Percentiles rank a stretch among this genome's conserved stretches.
Conservation (phyloP, 306 rosid genomes). For the Corylus americana region DNA sequence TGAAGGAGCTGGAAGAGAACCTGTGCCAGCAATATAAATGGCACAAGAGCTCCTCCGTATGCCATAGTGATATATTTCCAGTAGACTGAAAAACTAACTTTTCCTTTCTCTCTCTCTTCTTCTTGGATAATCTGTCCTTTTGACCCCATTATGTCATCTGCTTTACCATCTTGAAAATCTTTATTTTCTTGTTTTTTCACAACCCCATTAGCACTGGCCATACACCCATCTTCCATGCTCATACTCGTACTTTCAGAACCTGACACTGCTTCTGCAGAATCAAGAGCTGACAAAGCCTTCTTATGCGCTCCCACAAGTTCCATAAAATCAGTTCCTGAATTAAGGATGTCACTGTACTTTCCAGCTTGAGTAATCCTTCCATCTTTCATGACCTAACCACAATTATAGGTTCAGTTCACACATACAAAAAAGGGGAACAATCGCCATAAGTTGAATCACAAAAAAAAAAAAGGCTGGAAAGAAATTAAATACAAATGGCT, state of each 20-base stretch:
- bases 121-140: slow-evolving; percentile 81
- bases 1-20: slow-evolving; percentile 71
- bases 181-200: slow-evolving; percentile 34
- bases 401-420: background rate
- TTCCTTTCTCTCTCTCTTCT: slow-evolving; percentile 93
- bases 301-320: slow-evolving; percentile 81
- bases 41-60: slow-evolving; percentile 80
- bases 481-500: slow-evolving; percentile 18
- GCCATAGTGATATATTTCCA: slow-evolving; percentile 76
- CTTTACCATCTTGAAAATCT: slow-evolving; percentile 38
- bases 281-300: slow-evolving; percentile 64
- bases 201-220: background rate
- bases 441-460: background rate
- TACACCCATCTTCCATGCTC: slow-evolving; percentile 30
- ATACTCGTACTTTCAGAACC: slow-evolving; percentile 25
- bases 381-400: slow-evolving; percentile 75
- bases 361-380: slow-evolving; percentile 84
- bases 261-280: slow-evolving; percentile 29
- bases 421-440: background rate
- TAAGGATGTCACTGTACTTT: slow-evolving; percentile 61
- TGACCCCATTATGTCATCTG: slow-evolving; percentile 35
- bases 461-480: background rate
- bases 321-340: slow-evolving; percentile 67
- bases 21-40: slow-evolving; percentile 66
- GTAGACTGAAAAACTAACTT: slow-evolving; percentile 65